A percentile compares a stretch with the other conserved stretches of the same genome.
These are phyloP conservation scores for Phytopythium aichiense DNA, from an alignment of 352 stramenopile species.

Conservation along the genomic window DNA sequence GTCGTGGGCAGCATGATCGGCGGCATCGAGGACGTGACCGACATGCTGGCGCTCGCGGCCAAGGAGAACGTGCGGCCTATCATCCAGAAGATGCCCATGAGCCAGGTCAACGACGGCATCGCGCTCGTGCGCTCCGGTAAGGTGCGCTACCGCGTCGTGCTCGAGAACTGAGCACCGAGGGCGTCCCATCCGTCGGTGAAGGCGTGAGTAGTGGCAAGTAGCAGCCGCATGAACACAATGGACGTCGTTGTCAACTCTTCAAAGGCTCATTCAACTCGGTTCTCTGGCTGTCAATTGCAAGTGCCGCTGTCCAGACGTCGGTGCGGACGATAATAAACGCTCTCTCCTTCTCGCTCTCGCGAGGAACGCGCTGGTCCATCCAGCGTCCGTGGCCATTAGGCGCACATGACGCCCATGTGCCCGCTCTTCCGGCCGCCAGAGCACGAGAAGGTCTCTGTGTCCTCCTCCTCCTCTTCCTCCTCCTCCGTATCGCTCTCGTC, in stretches of 20 bases:
- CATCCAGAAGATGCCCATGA: constrained; percentile 45
- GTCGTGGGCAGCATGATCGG: constrained; percentile 83
- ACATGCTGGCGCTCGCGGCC: constrained; percentile 84
- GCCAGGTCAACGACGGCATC: constrained; percentile 37
- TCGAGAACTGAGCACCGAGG: constrained; percentile 21
- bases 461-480: neutral
- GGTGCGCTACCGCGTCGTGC: constrained; percentile 44
- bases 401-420: neutral
- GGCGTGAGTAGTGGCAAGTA: neutral
- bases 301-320: neutral
- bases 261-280: neutral
- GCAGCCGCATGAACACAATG: neutral
- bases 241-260: neutral
- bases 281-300: neutral
- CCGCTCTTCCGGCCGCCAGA: neutral
- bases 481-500: constrained; percentile 14
- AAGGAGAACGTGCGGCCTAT: constrained; percentile 54
- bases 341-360: neutral
- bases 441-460: neutral
- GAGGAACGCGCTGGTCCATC: neutral
- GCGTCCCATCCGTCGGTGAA: neutral
- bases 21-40: constrained; percentile 73
- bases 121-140: constrained; percentile 31
- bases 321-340: neutral
- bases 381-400: neutral